Evolutionary conservation across 129 eudicot species (phyloP).

Genomic region (Cynara cardunculus): DNA sequence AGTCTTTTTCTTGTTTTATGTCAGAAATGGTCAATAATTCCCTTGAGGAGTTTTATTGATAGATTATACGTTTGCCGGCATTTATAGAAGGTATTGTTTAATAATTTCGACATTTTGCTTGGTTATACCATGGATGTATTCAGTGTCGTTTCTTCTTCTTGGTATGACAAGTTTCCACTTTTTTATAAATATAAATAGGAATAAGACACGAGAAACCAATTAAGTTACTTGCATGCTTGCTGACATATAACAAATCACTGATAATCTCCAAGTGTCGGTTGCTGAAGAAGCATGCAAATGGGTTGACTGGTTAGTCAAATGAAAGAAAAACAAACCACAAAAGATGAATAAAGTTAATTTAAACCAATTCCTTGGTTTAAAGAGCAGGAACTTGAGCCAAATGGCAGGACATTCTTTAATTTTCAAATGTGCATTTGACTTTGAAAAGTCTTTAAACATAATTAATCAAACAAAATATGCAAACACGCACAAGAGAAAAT

Average conservation of each 20-base stretch:
- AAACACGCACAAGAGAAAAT: background rate
- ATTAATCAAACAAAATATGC: background rate
- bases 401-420: constrained; percentile 15
- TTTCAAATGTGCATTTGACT: constrained; percentile 16
- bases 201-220: background rate
- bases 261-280: constrained; percentile 24
- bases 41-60: background rate
- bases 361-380: background rate
- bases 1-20: constrained; percentile 22
- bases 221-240: background rate
- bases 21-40: constrained; percentile 18
- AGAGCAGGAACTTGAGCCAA: constrained; percentile 21
- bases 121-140: background rate
- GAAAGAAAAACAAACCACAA: constrained; percentile 20
- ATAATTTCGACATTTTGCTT: constrained; percentile 2
- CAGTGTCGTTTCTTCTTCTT: constrained; percentile 21
- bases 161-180: background rate
- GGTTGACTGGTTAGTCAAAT: constrained; percentile 8
- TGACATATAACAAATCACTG: background rate
- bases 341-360: background rate
- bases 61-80: constrained; percentile 23
- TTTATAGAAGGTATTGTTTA: background rate
- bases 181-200: background rate
- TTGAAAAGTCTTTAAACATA: background rate
- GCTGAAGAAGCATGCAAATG: constrained; percentile 11